These are phyloP conservation scores for Athelia psychrophila DNA, from an alignment of 1,284 basidiomycete genomes.

Conservation along the genomic window DNA sequence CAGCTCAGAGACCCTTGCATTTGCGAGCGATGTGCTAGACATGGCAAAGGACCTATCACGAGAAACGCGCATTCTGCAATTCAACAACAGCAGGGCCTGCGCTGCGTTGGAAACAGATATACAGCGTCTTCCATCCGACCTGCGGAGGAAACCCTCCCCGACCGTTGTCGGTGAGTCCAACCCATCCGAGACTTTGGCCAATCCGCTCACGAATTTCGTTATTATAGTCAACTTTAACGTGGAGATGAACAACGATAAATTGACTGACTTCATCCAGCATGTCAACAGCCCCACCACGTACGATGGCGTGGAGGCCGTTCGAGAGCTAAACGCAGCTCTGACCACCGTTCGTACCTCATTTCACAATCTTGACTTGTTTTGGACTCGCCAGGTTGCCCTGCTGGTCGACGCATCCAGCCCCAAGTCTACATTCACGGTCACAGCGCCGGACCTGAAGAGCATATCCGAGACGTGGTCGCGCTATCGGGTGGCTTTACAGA, in stretches of 20 bases:
- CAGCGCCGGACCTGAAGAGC: neutral
- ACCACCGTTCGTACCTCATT: neutral
- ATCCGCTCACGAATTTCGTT: neutral
- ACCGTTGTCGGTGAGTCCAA: neutral
- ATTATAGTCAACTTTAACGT: neutral
- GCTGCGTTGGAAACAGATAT: neutral
- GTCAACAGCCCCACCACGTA: neutral
- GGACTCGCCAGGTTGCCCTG: neutral
- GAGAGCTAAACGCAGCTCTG: neutral
- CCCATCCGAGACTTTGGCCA: neutral
- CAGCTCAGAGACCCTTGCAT: neutral
- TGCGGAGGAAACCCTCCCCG: neutral
- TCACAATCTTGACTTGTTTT: neutral
- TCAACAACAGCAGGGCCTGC: neutral
- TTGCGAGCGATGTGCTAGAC: constrained; percentile 1
- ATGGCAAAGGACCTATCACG: neutral
- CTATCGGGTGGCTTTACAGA: neutral
- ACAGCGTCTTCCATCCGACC: neutral
- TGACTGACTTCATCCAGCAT: neutral
- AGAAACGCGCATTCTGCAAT: neutral
- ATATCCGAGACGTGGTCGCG: neutral
- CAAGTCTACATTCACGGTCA: neutral
- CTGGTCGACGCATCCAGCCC: neutral
- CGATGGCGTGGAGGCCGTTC: neutral
- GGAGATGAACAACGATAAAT: too few species aligned